phyloP scores from a whole-genome alignment of 306 rosid species.

The Biancaea sappan region DNA sequence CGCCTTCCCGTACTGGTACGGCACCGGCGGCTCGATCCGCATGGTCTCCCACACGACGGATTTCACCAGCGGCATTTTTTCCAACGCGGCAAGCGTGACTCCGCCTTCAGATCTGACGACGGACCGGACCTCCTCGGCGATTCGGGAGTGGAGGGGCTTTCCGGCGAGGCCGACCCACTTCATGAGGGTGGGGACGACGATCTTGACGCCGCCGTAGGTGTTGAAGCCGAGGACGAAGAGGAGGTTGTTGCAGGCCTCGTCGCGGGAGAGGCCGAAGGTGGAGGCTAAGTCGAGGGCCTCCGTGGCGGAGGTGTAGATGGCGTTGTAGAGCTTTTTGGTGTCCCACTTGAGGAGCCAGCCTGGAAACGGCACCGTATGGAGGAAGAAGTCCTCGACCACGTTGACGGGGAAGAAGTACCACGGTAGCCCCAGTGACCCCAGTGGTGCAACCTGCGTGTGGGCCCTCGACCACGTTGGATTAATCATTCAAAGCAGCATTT shows the following conservation, averaged over 20 bases:
- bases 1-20: conserved; percentile 71
- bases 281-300: conserved; percentile 12
- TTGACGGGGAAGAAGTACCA: conserved; percentile 3
- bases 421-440: background rate
- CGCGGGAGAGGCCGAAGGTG: background rate
- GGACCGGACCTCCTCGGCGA: conserved; percentile 59
- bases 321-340: background rate
- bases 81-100: conserved; percentile 43
- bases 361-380: conserved; percentile 3
- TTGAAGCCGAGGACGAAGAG: conserved; percentile 13
- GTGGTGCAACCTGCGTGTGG: background rate
- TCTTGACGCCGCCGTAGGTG: background rate
- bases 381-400: conserved; percentile 12
- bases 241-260: conserved; percentile 11
- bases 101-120: conserved; percentile 51
- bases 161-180: conserved; percentile 52
- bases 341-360: conserved; percentile 4
- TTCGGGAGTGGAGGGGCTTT: conserved; percentile 43
- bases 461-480: too few species aligned
- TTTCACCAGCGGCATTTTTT: conserved; percentile 60
- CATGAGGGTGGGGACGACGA: background rate
- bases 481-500: too few species aligned
- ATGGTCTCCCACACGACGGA: conserved; percentile 64
- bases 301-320: background rate
- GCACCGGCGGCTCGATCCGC: conserved; percentile 76